These are phyloP conservation scores for Calonectria pseudoreteaudii DNA, from an alignment of 2,329 filamentous ascomycete species.

Conservation along the genomic window DNA sequence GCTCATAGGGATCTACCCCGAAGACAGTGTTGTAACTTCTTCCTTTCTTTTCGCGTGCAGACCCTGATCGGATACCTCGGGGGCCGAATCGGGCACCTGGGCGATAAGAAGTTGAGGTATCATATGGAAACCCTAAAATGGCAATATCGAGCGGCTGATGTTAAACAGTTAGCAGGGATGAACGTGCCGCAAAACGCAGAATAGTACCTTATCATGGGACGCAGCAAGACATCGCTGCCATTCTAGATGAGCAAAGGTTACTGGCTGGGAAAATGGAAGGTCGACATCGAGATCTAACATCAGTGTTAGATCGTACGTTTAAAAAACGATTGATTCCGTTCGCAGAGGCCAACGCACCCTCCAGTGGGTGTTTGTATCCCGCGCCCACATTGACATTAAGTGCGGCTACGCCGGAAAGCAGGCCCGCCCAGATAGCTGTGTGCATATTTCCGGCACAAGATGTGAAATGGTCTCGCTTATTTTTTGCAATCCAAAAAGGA, in stretches of 20 bases:
- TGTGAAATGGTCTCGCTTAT: background rate
- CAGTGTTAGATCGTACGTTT: background rate
- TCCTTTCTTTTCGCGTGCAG: background rate
- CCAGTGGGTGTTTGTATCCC: background rate
- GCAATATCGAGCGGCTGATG: conserved; percentile 2
- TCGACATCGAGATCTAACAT: background rate
- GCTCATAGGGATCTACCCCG: background rate
- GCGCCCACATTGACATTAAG: background rate
- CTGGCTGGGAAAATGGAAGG: background rate
- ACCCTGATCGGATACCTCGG: conserved; percentile 11
- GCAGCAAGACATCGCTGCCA: background rate
- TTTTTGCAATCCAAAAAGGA: background rate
- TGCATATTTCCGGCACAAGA: background rate
- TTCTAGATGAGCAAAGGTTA: background rate
- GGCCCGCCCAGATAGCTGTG: background rate
- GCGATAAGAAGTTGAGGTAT: conserved; percentile 16
- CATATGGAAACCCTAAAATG: conserved; percentile 14
- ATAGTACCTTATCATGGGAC: background rate
- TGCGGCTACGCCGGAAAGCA: background rate
- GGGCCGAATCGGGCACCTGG: conserved; percentile 16
- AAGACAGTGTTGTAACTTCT: conserved; percentile 4
- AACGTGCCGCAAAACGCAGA: background rate
- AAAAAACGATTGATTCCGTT: too few species aligned
- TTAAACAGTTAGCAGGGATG: background rate
- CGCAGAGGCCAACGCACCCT: background rate